phyloP scores from a whole-genome alignment of 306 rosid genomes.

The Ormosia semicastrata region DNA sequence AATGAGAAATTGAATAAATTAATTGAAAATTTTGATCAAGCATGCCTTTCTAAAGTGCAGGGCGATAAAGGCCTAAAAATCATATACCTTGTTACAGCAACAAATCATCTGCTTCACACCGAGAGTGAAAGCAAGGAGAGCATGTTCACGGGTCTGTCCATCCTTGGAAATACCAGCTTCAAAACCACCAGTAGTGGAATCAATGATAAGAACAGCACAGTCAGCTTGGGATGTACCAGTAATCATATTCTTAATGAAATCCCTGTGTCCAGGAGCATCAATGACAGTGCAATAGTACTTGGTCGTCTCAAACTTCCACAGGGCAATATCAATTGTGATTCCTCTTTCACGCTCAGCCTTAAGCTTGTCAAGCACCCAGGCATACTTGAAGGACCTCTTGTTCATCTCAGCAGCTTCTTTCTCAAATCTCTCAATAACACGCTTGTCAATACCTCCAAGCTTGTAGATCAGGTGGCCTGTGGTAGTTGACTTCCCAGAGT shows the following conservation, averaged over 20 bases:
- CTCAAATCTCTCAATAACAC: slow-evolving; percentile 92
- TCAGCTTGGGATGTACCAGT: slow-evolving; percentile 94
- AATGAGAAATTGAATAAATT: not conserved
- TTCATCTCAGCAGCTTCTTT: slow-evolving; percentile 97
- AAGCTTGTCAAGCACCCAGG: slow-evolving; percentile 95
- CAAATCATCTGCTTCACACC: slow-evolving; percentile 96
- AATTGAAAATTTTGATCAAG: not conserved
- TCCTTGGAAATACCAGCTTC: slow-evolving; percentile 97
- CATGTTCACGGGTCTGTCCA: slow-evolving; percentile 96
- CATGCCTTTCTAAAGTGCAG: no score
- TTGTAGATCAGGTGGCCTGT: slow-evolving; percentile 90
- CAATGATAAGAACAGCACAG: slow-evolving; percentile 86
- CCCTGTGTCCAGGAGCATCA: slow-evolving; percentile 95
- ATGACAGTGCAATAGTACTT: slow-evolving; percentile 93
- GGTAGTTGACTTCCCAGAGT: slow-evolving; percentile 91
- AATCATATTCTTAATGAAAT: slow-evolving; percentile 90
- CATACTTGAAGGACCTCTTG: slow-evolving; percentile 95
- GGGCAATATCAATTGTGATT: slow-evolving; percentile 84
- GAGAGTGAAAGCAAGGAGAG: slow-evolving; percentile 91
- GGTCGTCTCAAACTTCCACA: slow-evolving; percentile 94
- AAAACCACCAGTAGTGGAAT: slow-evolving; percentile 93
- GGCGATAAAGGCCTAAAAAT: not conserved
- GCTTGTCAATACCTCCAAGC: slow-evolving; percentile 97
- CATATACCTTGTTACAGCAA: slow-evolving; percentile 79
- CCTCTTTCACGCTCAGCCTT: slow-evolving; percentile 98